Evolutionary conservation across 2,329 filamentous ascomycete species (phyloP), one percentile per base, ranked within the genome.

Genomic region (Elsinoe perseae): DNA sequence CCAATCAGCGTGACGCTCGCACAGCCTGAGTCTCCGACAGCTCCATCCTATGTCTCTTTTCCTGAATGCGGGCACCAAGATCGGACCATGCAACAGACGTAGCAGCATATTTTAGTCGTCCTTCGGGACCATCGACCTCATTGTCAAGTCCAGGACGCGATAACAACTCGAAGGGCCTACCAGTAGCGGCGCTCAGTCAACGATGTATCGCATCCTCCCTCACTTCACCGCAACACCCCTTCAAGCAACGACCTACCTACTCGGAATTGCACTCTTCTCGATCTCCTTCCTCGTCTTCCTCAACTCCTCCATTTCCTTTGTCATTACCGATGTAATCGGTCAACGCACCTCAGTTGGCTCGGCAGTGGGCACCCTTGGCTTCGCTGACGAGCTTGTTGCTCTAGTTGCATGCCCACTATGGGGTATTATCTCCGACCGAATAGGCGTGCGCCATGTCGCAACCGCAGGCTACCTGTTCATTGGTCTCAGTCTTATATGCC

Each of bases 221-320:
- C 55, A 59, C 7, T 62, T 84, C 64, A 83, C 80, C 23, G 81
- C 80, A n/a, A 77, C 75, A 18, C 73, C 73, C 60, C 67, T 75
- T 1, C 82, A 85, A 66, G 75, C 79, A 27, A 69, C 80, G 57
- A 86, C 87, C 27, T 95, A 95, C 70, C 82, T 95, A 32, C 78
- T 90, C 61, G 85, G 85, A 67, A 86, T 93, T 65, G 87, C 86
- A 59, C 82, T 95, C 64, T 92, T 92, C 76, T 89, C 84, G 70
- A 93, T 95, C 66, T 86, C 86, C 56, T 93, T 93, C 74, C 85
- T 95, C 62, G 89, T 95, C 65, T 95, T 95, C 73, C 80, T 95
- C 60, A 93, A 93, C 75, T 87, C 84, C 74, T 85, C 83, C 67
- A 78, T 93, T 58, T 89, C 86, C 56, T 95, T 93, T 72, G 86